Base-by-base conservation (phyloP, 1,284 basidiomycete genomes). In the Sanghuangporus baumii region DNA sequence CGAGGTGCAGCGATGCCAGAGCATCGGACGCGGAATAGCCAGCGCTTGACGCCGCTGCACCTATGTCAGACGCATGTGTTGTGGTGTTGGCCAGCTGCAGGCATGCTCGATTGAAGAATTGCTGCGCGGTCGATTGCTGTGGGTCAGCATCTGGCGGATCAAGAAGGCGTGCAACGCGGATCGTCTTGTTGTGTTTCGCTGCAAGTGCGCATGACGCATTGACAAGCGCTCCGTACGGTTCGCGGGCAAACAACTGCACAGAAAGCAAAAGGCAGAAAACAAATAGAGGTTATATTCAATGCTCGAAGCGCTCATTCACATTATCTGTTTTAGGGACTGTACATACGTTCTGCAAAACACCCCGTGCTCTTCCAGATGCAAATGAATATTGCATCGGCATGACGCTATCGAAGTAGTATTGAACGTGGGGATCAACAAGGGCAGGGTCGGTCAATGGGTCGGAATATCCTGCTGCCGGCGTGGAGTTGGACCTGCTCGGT, bases 131-230 rank as follows among this genome's bases (percentile, higher is more conserved):
- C 20, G 86, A 81, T 57, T 79, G 79, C 64, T 87, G 83, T 18
- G 80, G 77, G 65, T 79, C 80, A 54, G 75, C 72, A 65, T 82
- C 81, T 34, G 79, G 79, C 38, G 79, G 77, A 68, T 86, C 84
- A 59, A 84, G 71, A 20, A 84, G 85, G 67, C 81, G 82, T 23
- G 83, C 79, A 46, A 86, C 79, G 50, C 84, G 85, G 71, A 82
- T 78, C 54, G 82, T 81, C 61, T 81, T 83, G 68, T 81, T 82
- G 71, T 92, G 88, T 51, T 90, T 77, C 69, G 82, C 84, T 41
- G 88, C 83, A 60, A 92, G 78, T n/a, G 90, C 89, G 72, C 85
- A 88, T 46, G 91, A 79, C 11, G 88, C 85, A 70, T 85, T 81
- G 2, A 87, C 82, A 59, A 91, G 79, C 2, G 87, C 79, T 57